Base-by-base conservation (phyloP, 176 grass and related monocot genomes). In the Tillandsia leiboldiana region DNA sequence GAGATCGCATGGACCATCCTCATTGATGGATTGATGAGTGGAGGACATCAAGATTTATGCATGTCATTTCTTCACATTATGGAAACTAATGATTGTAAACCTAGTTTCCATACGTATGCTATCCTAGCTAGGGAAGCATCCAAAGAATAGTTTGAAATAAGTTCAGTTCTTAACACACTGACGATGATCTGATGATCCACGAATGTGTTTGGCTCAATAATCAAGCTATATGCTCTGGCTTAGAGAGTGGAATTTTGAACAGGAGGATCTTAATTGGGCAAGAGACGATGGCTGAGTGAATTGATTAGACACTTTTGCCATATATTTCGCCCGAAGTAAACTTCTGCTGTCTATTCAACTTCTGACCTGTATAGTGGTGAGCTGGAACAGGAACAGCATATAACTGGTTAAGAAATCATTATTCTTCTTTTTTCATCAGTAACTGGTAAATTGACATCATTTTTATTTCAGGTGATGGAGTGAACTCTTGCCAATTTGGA, bases 1-100 rank as follows among this genome's bases (percentile, higher is more conserved):
- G 79, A 82, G 14, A 57, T 91, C 54, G 82, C 72, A 28, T 87
- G 82, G 84, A 82, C 85, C 50, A 72, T 87, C 66, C 79, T 91
- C 67, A 87, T 87, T 63, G 73, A 87, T 80, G 88, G 82, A 75
- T 81, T 91, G 48, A 53, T 80, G 63, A 78, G 26, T 13, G 72
- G 56, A 5, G 82, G 84, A 18, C 67, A 74, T 68, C 66, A 76
- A 85, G 73, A 77, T 66, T 13, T 91, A 64, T 91, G 79, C 72
- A 67, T 50, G 53, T 68, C 84, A 49, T 87, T 87, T 79, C 78
- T 91, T 47, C 70, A 82, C 49, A 79, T 83, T 26, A 83, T 87
- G 88, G 82, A 87, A 77, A 64, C 51, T 22, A 87, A 69, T 48
- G 11, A 79, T 76, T 82, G 50, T 23, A 85, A 64, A 51, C 81